A percentile compares a stretch with the other conserved stretches of the same genome.
Evolutionary conservation across 768 basidiomycete genomes (phyloP).

Genomic region (Hysterangium stoloniferum): DNA sequence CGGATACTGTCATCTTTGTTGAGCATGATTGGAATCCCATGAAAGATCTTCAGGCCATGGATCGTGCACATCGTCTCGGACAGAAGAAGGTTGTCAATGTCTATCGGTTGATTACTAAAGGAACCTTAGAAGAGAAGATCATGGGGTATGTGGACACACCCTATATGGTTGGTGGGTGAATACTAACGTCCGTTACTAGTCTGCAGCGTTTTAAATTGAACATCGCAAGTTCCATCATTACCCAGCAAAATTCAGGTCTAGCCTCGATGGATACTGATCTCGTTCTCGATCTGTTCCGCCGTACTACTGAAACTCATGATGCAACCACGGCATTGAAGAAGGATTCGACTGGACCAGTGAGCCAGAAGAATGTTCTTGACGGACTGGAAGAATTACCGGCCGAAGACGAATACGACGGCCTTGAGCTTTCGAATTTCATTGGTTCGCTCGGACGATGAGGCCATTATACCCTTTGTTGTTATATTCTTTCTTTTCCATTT

Average conservation of each 20-base stretch:
- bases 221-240: conserved; percentile 93
- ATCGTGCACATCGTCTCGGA: conserved; percentile 94
- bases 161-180: neutral
- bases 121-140: conserved; percentile 97
- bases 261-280: conserved; percentile 96
- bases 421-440: conserved; percentile 87
- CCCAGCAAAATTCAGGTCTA: conserved; percentile 92
- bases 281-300: conserved; percentile 87
- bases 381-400: conserved; percentile 88
- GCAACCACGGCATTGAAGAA: conserved; percentile 47
- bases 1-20: conserved; percentile 98
- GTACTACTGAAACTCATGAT: conserved; percentile 71
- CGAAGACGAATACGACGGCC: conserved; percentile 86
- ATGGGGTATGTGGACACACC: conserved; percentile 71
- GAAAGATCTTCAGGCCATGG: conserved; percentile 99
- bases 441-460: conserved; percentile 53
- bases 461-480: conserved; percentile 1
- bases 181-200: conserved; percentile 33
- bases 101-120: conserved; percentile 93
- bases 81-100: conserved; percentile 99
- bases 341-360: conserved; percentile 48
- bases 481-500: conserved; percentile 16
- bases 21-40: conserved; percentile 99
- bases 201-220: conserved; percentile 98
- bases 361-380: conserved; percentile 78